Percentiles rank a stretch among this genome's conserved stretches.
Evolutionary conservation across 1,284 basidiomycete genomes (phyloP).

Genomic region (Trichosporon sp.): DNA sequence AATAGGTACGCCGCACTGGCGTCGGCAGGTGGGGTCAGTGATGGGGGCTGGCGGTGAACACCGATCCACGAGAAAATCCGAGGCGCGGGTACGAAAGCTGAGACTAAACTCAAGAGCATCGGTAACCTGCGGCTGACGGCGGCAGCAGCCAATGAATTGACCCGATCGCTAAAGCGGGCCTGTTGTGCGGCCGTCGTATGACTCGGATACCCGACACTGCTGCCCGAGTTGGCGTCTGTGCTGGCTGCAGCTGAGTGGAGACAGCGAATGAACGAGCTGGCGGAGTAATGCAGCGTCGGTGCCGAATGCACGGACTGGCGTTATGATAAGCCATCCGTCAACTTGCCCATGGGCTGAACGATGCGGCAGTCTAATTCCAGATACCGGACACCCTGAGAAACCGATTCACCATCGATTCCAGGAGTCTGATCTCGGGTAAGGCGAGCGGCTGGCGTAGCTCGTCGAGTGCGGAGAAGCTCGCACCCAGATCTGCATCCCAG

Average conservation of each 20-base stretch:
- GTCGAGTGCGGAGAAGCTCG: background rate
- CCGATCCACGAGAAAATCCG: conserved; percentile 1
- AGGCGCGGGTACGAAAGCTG: background rate
- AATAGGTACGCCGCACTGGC: background rate
- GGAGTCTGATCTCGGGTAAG: background rate
- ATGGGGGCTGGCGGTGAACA: background rate
- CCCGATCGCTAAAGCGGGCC: background rate
- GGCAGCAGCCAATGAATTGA: background rate
- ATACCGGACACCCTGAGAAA: background rate
- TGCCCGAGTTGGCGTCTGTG: background rate
- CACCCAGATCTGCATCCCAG: background rate
- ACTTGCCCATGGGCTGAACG: background rate
- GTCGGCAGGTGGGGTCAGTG: background rate
- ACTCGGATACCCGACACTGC: background rate
- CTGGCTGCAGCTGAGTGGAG: background rate
- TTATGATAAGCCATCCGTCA: background rate
- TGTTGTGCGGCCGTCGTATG: background rate
- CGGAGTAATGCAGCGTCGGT: background rate
- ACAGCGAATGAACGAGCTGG: background rate
- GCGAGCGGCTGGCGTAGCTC: too few species aligned
- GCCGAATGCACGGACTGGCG: background rate
- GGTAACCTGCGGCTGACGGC: background rate
- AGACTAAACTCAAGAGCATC: background rate
- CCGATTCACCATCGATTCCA: background rate
- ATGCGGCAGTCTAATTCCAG: background rate